Conservation (phyloP, 176 grass and related monocot genomes). For the Bolboschoenus planiculmis region DNA sequence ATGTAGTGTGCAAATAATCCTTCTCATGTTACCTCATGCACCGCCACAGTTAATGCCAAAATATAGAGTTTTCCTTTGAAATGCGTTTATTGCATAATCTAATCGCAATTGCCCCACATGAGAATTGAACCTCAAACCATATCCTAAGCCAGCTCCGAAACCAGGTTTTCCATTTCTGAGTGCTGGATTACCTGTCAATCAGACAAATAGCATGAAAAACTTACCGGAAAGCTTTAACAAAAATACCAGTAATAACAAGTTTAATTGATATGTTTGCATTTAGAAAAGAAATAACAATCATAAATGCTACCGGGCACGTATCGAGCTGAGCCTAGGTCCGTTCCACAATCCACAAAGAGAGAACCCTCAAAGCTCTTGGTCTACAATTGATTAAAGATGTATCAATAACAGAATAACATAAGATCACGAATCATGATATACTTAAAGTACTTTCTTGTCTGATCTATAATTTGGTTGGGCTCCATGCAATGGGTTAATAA, state of each 20-base stretch:
- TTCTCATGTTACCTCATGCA: conserved; percentile 13
- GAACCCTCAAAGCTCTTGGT: conserved; percentile 68
- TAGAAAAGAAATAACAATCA: neutral
- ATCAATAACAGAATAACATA: neutral
- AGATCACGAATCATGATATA: neutral
- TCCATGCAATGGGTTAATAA: neutral
- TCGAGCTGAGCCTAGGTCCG: conserved; percentile 75
- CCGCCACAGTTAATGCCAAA: conserved; percentile 69
- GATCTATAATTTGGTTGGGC: neutral
- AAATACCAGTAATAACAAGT: neutral
- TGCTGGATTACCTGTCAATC: conserved; percentile 70
- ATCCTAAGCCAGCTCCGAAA: conserved; percentile 75
- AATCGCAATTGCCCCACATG: conserved; percentile 67
- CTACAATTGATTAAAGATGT: conserved; percentile 27
- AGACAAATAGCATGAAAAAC: conserved; percentile 16
- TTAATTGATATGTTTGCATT: neutral
- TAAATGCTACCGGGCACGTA: conserved; percentile 68
- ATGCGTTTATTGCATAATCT: conserved; percentile 81
- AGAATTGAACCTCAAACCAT: conserved; percentile 73
- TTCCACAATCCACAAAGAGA: conserved; percentile 89
- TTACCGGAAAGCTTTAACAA: neutral
- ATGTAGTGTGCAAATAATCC: neutral
- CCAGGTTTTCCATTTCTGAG: conserved; percentile 83
- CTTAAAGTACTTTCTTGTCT: neutral
- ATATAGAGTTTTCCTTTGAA: conserved; percentile 74